A percentile compares a stretch with the other conserved stretches of the same genome.
phyloP scores from a whole-genome alignment of 306 rosid genomes.

The Vachellia collinsii region DNA sequence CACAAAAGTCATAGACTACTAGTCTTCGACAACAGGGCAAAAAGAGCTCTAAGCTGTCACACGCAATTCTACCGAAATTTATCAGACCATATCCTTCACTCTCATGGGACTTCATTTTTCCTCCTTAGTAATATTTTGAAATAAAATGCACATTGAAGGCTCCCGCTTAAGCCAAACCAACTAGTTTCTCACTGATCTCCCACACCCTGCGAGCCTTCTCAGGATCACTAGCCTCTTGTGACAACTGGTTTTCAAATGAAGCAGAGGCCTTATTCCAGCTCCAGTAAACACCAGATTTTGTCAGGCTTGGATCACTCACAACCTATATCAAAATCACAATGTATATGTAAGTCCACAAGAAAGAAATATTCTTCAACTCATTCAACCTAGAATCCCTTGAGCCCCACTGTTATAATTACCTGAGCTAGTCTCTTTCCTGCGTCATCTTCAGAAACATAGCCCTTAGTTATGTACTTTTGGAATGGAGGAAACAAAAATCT shows the following conservation, averaged over 20 bases:
- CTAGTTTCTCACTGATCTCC: constrained; percentile 95
- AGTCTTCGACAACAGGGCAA: constrained; percentile 48
- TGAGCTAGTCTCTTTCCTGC: constrained; percentile 98
- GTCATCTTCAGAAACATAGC: constrained; percentile 95
- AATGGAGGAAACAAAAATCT: constrained; percentile 90
- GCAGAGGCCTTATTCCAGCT: constrained; percentile 97
- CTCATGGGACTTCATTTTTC: constrained; percentile 30
- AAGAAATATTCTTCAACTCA: constrained; percentile 5
- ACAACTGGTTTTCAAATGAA: constrained; percentile 90
- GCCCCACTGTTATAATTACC: constrained; percentile 53
- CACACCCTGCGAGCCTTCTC: constrained; percentile 93
- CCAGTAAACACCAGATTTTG: constrained; percentile 98
- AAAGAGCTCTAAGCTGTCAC: constrained; percentile 45
- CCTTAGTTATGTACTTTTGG: constrained; percentile 96
- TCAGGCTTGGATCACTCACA: constrained; percentile 91
- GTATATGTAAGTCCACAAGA: constrained; percentile 31
- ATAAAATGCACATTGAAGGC: constrained; percentile 20
- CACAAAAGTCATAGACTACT: too few species aligned
- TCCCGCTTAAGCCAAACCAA: constrained; percentile 72
- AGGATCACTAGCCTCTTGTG: constrained; percentile 82
- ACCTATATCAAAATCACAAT: constrained; percentile 60
- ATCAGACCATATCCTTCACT: constrained; percentile 29
- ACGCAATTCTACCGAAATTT: constrained; percentile 31
- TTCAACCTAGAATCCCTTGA: background rate
- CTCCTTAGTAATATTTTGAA: constrained; percentile 33